phyloP scores from a whole-genome alignment of 192 early-diverging fungal species.

The Coemansia sp. region DNA sequence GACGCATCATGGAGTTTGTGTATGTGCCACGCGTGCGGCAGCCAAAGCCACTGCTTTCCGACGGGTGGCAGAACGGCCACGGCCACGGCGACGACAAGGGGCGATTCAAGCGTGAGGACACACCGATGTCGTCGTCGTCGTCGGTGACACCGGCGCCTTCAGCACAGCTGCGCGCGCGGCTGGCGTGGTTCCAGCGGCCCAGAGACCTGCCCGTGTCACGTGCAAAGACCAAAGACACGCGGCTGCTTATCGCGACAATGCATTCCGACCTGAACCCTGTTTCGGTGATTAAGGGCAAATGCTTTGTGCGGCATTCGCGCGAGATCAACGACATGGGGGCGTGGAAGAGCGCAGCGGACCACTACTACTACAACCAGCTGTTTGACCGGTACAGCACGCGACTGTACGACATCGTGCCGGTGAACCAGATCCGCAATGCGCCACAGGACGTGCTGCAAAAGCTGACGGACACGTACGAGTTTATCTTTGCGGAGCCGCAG shows the following conservation, averaged over 20 bases:
- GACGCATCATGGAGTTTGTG: slow-evolving; percentile 77
- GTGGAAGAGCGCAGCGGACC: slow-evolving; percentile 59
- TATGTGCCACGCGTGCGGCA: slow-evolving; percentile 52
- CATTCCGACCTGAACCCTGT: slow-evolving; percentile 84
- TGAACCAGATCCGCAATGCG: slow-evolving; percentile 74
- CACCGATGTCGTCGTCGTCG: slow-evolving; percentile 25
- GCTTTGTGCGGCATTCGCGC: slow-evolving; percentile 63
- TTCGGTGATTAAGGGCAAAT: slow-evolving; percentile 78
- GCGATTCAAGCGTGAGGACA: slow-evolving; percentile 11
- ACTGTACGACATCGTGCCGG: slow-evolving; percentile 83
- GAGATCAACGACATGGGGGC: slow-evolving; percentile 37
- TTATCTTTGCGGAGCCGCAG: slow-evolving; percentile 83
- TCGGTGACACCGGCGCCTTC: slow-evolving; percentile 6
- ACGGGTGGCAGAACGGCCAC: not conserved
- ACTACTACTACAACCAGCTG: slow-evolving; percentile 85
- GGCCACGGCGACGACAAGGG: not conserved
- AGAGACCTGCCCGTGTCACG: slow-evolving; percentile 68
- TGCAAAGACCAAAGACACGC: slow-evolving; percentile 64
- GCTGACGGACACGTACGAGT: slow-evolving; percentile 71
- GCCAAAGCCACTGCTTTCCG: slow-evolving; percentile 41
- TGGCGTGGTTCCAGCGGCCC: slow-evolving; percentile 76
- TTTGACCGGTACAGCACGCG: slow-evolving; percentile 90
- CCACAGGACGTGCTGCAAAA: slow-evolving; percentile 69
- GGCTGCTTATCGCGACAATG: slow-evolving; percentile 82
- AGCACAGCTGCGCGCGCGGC: slow-evolving; percentile 47